Conservation (phyloP, 163 green algal species). For the Volvox carteri region DNA sequence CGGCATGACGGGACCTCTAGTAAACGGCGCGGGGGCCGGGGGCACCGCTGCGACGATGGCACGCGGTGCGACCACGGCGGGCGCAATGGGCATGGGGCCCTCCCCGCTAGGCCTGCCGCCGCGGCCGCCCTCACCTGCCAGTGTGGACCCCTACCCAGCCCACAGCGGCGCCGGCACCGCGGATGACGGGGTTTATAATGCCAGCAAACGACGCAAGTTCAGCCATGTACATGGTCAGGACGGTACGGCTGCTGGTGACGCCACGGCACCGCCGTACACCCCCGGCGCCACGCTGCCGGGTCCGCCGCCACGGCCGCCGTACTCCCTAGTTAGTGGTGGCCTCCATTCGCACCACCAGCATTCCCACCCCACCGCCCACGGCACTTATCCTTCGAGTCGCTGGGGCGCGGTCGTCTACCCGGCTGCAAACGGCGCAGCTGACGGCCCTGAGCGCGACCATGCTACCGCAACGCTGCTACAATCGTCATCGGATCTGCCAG, state of each 20-base stretch:
- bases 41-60: background rate
- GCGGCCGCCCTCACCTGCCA: constrained; percentile 40
- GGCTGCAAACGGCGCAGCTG: background rate
- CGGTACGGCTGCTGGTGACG: background rate
- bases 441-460: constrained; percentile 30
- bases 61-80: background rate
- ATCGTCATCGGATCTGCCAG: constrained; percentile 2
- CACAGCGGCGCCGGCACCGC: background rate
- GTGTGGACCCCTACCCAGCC: background rate
- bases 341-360: background rate
- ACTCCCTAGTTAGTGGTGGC: background rate
- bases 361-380: background rate
- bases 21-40: constrained; percentile 24
- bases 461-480: constrained; percentile 2
- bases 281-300: constrained; percentile 14
- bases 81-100: constrained; percentile 17
- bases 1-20: background rate
- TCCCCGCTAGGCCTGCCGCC: constrained; percentile 38
- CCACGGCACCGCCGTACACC: background rate
- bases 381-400: too few species aligned
- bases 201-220: constrained; percentile 46
- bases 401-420: too few species aligned
- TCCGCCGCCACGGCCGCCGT: constrained; percentile 36
- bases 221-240: constrained; percentile 12
- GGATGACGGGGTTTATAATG: background rate